Evolutionary conservation across 2,329 filamentous ascomycete genomes (phyloP).

Genomic region (Lanzia echinophila): DNA sequence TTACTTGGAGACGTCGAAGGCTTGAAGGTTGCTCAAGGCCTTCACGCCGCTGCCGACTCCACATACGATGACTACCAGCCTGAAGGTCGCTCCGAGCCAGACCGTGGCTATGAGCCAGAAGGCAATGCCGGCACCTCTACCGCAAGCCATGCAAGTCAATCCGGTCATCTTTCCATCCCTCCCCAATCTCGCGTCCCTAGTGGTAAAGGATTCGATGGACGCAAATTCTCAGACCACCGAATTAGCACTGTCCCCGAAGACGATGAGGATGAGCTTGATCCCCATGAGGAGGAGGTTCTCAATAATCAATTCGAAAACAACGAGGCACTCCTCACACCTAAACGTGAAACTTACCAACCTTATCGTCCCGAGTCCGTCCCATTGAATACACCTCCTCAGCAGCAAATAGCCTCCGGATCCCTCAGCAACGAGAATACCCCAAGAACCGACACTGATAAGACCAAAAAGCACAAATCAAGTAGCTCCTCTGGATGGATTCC

Average conservation of each 20-base stretch:
- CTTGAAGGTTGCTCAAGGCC: constrained; percentile 54
- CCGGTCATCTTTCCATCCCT: constrained; percentile 64
- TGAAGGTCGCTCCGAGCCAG: constrained; percentile 58
- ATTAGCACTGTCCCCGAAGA: constrained; percentile 86
- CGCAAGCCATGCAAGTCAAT: constrained; percentile 65
- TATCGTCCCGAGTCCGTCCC: constrained; percentile 48
- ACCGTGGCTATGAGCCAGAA: constrained; percentile 75
- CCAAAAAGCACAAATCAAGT: constrained; percentile 82
- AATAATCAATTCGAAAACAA: constrained; percentile 52
- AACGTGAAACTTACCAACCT: constrained; percentile 37
- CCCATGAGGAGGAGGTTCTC: constrained; percentile 41
- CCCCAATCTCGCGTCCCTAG: constrained; percentile 40
- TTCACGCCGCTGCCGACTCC: constrained; percentile 33
- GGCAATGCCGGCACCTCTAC: constrained; percentile 70
- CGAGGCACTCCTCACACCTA: constrained; percentile 55
- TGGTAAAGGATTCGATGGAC: constrained; percentile 29
- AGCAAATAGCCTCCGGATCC: constrained; percentile 32
- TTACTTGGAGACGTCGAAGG: constrained; percentile 87
- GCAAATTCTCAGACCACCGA: constrained; percentile 65
- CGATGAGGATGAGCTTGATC: constrained; percentile 59
- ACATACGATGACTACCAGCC: constrained; percentile 65
- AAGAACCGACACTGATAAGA: constrained; percentile 52
- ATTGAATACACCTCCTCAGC: constrained; percentile 52
- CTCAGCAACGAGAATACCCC: constrained; percentile 76
- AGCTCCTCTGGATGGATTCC: constrained; percentile 74